Evolutionary conservation across 768 basidiomycete genomes (phyloP), one percentile per base, ranked within the genome.

Genomic region (Clitopilus hobsonii): DNA sequence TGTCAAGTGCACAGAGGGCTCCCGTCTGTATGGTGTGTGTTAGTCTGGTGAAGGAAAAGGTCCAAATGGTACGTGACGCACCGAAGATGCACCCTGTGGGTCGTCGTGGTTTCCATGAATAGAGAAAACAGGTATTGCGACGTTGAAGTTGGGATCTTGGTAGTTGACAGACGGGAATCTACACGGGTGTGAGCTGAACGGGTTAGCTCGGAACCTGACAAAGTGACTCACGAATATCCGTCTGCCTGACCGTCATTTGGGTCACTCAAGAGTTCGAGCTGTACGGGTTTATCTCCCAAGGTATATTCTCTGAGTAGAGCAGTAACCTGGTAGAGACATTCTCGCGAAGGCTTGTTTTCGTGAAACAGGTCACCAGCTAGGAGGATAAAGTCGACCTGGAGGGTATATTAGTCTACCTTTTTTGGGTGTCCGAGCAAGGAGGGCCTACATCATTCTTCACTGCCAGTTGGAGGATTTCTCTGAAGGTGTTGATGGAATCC

Each of bases 71-170:
- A n/a, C 48, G 27, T 49, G 3, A 72, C 91, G 58, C 63, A 94
- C 94, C 7, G 89, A 79, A 2, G 95, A 94, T 20, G 94, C 88
- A 18, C 97, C 97, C 72, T 98, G 97, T 28, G 97, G 97, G 63
- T 99, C 97, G 65, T 99, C 97, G 69, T 99, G 97, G 65, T 99
- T 99, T 38, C 97, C 97, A 64, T 99, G 97, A 51, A 99, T 98
- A 0, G 96, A 98, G 71, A 99, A 99, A 25, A 98, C 90, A 2
- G 97, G 97, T n/a, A 97, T 92, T 3, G 84, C 85, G 51, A 99
- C 80, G 67, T 99, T 99, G 54, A 98, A 77, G 67, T 99, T 98
- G 1, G 88, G 84, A 63, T 99, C 96, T 69, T 99, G 94, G 65
- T 98, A 98, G 69, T 99, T 98, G 59, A 99, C 74, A 0, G 94